Percentiles rank a stretch among this genome's conserved stretches.
Conservation (phyloP, 1,284 basidiomycete species). For the Pholiota adiposa region DNA sequence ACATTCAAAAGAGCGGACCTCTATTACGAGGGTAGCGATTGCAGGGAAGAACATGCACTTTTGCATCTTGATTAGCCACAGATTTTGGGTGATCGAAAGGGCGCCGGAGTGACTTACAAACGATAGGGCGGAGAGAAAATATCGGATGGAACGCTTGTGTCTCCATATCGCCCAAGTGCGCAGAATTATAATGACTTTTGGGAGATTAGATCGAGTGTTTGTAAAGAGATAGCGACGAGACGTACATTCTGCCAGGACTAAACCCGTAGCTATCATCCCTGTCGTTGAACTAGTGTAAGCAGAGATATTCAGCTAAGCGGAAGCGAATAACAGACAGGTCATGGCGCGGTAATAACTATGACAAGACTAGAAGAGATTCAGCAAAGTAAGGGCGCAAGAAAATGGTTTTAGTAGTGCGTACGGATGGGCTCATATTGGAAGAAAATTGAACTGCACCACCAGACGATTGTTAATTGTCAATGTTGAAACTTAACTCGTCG, state of each 20-base stretch:
- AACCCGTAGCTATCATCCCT: conserved; percentile 44
- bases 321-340: neutral
- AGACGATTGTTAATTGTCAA: too few relatives aligned
- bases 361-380: neutral
- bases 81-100: neutral
- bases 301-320: neutral
- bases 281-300: neutral
- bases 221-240: neutral
- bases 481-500: neutral
- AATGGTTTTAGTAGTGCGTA: neutral
- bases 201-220: neutral
- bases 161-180: conserved; percentile 51
- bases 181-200: conserved; percentile 39
- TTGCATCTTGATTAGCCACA: neutral
- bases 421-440: neutral
- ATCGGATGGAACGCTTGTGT: conserved; percentile 35
- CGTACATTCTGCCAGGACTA: conserved; percentile 41
- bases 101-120: conserved; percentile 17
- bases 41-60: neutral
- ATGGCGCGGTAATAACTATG: neutral
- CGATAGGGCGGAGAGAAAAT: conserved; percentile 26
- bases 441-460: conserved; percentile 1
- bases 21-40: neutral
- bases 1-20: neutral
- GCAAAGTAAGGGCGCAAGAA: neutral